Evolutionary conservation across 805 yeast genomes (phyloP).

Genomic region (Candida ponderosae): DNA sequence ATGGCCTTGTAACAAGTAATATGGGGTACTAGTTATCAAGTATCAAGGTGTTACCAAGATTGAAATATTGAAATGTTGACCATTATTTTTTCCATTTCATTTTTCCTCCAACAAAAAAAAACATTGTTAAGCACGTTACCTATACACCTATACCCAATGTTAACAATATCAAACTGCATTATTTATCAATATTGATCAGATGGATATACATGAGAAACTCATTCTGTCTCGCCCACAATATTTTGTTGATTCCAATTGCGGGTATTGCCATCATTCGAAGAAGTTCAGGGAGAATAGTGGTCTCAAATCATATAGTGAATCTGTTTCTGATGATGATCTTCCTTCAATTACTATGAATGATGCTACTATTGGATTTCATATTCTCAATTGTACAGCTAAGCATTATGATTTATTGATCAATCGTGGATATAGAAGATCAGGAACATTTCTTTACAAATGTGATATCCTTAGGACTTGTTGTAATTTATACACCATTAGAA

Average conservation of each 20-base stretch:
- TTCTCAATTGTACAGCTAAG: slow-evolving; percentile 36
- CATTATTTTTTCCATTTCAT: too few species aligned
- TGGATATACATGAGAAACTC: slow-evolving; percentile 19
- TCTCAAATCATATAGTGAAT: slow-evolving; percentile 26
- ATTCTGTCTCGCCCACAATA: slow-evolving; percentile 38
- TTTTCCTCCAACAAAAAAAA: too few species aligned
- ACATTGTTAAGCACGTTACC: too few species aligned
- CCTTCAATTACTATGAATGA: slow-evolving; percentile 8
- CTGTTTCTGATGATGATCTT: slow-evolving; percentile 5
- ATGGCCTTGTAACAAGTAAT: too few species aligned
- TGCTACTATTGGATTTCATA: slow-evolving; percentile 30
- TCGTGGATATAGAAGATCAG: slow-evolving; percentile 75
- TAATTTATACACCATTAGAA: slow-evolving; percentile 68
- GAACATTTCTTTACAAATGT: slow-evolving; percentile 54
- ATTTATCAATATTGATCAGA: not conserved
- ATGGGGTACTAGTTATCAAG: too few species aligned
- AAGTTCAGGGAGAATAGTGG: slow-evolving; percentile 24
- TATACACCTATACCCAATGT: too few species aligned
- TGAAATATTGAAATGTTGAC: too few species aligned
- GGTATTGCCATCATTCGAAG: slow-evolving; percentile 53
- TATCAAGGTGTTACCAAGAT: slow-evolving; percentile 1
- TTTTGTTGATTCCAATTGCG: slow-evolving; percentile 45
- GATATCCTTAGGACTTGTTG: slow-evolving; percentile 74
- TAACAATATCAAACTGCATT: too few species aligned
- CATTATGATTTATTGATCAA: slow-evolving; percentile 63